phyloP scores from a whole-genome alignment of 495 filamentous ascomycete genomes.

The Penicillium robsamsonii region DNA sequence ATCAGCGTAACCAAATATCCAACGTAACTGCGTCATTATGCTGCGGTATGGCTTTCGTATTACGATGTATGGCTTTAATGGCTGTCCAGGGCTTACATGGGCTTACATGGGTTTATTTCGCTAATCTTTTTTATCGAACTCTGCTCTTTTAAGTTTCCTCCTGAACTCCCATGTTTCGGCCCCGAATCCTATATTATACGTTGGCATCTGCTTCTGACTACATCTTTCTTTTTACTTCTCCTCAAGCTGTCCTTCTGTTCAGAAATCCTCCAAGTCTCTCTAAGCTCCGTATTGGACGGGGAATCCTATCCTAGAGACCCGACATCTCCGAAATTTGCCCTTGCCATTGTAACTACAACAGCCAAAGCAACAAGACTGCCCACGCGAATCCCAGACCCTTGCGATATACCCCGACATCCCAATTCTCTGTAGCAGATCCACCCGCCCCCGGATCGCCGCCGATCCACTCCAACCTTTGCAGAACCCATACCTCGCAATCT shows the following conservation, averaged over 20 bases:
- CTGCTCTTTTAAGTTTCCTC: not conserved
- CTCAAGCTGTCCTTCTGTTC: not conserved
- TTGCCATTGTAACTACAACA: conserved; percentile 2
- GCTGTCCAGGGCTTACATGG: no score
- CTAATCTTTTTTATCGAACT: not conserved
- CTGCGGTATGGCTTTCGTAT: not conserved
- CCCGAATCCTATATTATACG: not conserved
- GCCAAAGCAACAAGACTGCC: not conserved
- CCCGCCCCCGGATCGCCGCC: not conserved
- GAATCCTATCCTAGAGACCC: not conserved
- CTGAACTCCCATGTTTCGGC: not conserved
- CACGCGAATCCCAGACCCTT: not conserved
- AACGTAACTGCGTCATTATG: not conserved
- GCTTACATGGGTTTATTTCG: no score
- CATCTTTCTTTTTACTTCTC: not conserved
- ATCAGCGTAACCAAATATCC: not conserved
- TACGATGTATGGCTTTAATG: no score
- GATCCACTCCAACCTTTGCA: not conserved
- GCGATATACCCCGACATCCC: not conserved
- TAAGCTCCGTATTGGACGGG: not conserved
- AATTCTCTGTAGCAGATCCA: not conserved
- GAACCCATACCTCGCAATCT: not conserved
- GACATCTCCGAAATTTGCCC: not conserved
- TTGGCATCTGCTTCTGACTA: not conserved
- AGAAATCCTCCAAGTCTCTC: not conserved